phyloP scores from a whole-genome alignment of 1,284 basidiomycete species.

The Amylostereum areolatum region DNA sequence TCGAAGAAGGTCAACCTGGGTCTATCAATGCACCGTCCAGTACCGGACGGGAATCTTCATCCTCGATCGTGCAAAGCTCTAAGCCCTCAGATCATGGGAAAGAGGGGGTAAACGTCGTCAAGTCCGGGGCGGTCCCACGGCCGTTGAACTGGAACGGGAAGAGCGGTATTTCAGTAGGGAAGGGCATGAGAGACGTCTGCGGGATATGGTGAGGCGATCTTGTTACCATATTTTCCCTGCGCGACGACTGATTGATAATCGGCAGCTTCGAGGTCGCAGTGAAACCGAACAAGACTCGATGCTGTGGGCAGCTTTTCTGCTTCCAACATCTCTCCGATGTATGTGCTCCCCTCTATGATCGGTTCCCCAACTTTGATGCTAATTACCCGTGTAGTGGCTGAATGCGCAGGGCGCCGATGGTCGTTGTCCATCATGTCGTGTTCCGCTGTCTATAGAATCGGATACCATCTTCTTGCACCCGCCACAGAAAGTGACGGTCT shows the following conservation, averaged over 20 bases:
- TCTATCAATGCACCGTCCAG: not conserved
- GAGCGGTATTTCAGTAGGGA: slow-evolving; percentile 8
- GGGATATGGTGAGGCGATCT: slow-evolving; percentile 13
- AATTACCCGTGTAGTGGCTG: slow-evolving; percentile 10
- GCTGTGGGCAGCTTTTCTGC: slow-evolving; percentile 16
- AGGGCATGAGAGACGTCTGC: slow-evolving; percentile 12
- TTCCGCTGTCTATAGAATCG: slow-evolving; percentile 11
- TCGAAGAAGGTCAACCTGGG: slow-evolving; percentile 8
- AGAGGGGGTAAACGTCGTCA: not conserved
- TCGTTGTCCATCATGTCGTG: slow-evolving; percentile 15
- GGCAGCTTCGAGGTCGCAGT: slow-evolving; percentile 13
- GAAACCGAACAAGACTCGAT: slow-evolving; percentile 14
- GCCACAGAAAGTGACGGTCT: slow-evolving; percentile 6
- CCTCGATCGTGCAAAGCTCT: not conserved
- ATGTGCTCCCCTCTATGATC: not conserved
- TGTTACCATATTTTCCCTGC: slow-evolving; percentile 1
- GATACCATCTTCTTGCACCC: slow-evolving; percentile 15
- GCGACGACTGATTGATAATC: not conserved
- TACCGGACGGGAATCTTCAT: not conserved
- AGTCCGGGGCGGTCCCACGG: not conserved
- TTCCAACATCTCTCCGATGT: slow-evolving; percentile 16
- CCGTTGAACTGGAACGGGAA: slow-evolving; percentile 11
- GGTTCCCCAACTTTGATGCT: not conserved
- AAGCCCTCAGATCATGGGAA: not conserved
- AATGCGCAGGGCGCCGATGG: slow-evolving; percentile 10